phyloP scores from a whole-genome alignment of 2,329 filamentous ascomycete species.

The Nectriaceae sp. region DNA sequence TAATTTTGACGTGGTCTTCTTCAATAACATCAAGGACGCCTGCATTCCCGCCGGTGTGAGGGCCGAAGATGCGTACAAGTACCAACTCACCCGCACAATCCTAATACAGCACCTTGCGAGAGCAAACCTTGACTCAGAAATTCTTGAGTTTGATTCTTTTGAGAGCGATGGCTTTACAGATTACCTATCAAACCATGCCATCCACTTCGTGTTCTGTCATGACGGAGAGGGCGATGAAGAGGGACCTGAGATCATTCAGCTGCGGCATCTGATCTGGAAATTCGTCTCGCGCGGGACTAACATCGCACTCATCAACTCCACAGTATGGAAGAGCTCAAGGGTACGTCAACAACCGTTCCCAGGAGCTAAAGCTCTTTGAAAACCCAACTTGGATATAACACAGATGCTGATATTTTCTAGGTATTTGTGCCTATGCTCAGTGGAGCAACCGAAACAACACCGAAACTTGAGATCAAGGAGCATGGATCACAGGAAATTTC shows the following conservation, averaged over 20 bases:
- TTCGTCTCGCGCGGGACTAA: slow-evolving; percentile 60
- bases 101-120: slow-evolving; percentile 63
- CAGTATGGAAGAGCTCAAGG: slow-evolving; percentile 67
- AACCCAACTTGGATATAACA: neutral
- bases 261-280: slow-evolving; percentile 29
- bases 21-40: slow-evolving; percentile 55
- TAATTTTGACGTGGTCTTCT: slow-evolving; percentile 72
- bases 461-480: neutral
- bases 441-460: slow-evolving; percentile 1
- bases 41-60: slow-evolving; percentile 50
- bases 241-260: slow-evolving; percentile 47
- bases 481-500: neutral
- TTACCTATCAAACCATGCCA: slow-evolving; percentile 55
- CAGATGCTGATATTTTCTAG: slow-evolving; percentile 8
- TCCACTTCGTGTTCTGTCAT: slow-evolving; percentile 71
- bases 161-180: slow-evolving; percentile 51
- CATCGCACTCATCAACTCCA: slow-evolving; percentile 62
- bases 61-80: slow-evolving; percentile 44
- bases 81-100: slow-evolving; percentile 61
- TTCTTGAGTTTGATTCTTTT: slow-evolving; percentile 49
- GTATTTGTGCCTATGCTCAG: slow-evolving; percentile 18
- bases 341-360: slow-evolving; percentile 37
- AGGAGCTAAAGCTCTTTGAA: no score
- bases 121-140: slow-evolving; percentile 20
- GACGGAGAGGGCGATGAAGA: slow-evolving; percentile 49